Percentiles rank a stretch among this genome's conserved stretches.
Evolutionary conservation across 2,329 filamentous ascomycete genomes (phyloP).

Genomic region (Cordyceps sp.): DNA sequence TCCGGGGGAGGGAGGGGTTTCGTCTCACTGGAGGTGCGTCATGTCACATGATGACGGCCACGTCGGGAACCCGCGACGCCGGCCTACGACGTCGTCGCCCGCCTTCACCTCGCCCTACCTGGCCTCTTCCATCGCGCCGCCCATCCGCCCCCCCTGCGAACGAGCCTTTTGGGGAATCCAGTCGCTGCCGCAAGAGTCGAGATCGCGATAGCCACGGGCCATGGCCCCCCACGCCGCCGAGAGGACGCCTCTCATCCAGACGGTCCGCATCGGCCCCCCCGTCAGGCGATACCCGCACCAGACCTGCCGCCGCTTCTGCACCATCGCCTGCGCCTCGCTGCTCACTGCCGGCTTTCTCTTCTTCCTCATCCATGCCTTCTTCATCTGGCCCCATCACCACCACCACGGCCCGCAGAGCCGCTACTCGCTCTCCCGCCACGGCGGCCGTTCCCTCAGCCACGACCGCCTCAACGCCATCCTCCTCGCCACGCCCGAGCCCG

Average conservation of each 20-base stretch:
- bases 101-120: no score
- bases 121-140: no score
- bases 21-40: no score
- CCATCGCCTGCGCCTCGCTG: constrained; percentile 39
- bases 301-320: constrained; percentile 48
- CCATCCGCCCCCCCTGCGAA: no score
- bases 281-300: constrained; percentile 41
- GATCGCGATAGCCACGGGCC: not conserved
- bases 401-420: constrained; percentile 15
- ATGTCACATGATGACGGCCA: no score
- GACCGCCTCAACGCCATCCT: constrained; percentile 39
- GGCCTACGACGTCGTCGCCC: no score
- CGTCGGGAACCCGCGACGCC: no score
- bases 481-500: constrained; percentile 38
- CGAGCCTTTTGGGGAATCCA: no score
- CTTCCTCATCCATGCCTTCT: constrained; percentile 29
- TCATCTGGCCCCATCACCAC: constrained; percentile 19
- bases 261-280: constrained; percentile 36
- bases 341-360: constrained; percentile 32
- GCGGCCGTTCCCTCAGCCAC: constrained; percentile 16
- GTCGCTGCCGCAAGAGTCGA: no score
- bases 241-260: constrained; percentile 50
- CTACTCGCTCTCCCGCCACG: constrained; percentile 11
- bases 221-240: constrained; percentile 24
- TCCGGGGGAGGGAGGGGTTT: no score